Base-by-base conservation (phyloP, 2,329 filamentous ascomycete genomes). In the Hypoxylon sp. region DNA sequence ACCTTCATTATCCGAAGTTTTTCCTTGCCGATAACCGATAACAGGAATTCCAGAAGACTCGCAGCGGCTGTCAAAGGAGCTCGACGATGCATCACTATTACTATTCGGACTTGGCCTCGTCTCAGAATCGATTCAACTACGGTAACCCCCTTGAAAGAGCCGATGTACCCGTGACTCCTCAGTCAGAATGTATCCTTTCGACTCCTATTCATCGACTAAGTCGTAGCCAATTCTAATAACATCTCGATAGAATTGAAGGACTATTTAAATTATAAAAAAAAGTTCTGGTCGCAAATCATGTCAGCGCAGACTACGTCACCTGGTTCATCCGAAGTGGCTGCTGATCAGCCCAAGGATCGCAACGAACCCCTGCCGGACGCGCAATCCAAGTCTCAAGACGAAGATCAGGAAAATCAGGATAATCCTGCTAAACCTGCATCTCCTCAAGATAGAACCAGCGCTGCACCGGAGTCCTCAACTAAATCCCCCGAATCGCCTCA, bases 121-220 rank as follows among this genome's bases (percentile, higher is more conserved):
- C 71, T 73, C 71, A 73, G 71, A 70, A 70, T 70, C 63, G 42
- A 59, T 56, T 68, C 65, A 63, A 63, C 61, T 65, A 51, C 60
- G 64, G 60, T 65, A 62, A 61, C 57, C 51, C 60, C 64, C 57
- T 46, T 66, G 52, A 48, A 42, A 66, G 58, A 54, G 42, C 58
- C 55, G 53, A 51, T 52, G 54, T 66, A 35, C 50, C 54, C 64
- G 66, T 64, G 57, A 63, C 62, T 64, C 39, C 39, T 59, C 44
- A 65, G 70, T 59, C 70, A 72, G 68, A 68, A 73, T 73, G 70
- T 72, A 72, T 71, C 55, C 59, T 63, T 69, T 61, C 65, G 59
- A 65, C 60, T 51, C 64, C 53, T 51, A 56, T 65, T 62, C 50
- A 67, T 56, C 68, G 65, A 69, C 63, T 63, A 50, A 57, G 67